Percentiles rank a stretch among this genome's conserved stretches.
phyloP scores from a whole-genome alignment of 148 eudicot genomes.

The Diospyros lotus region DNA sequence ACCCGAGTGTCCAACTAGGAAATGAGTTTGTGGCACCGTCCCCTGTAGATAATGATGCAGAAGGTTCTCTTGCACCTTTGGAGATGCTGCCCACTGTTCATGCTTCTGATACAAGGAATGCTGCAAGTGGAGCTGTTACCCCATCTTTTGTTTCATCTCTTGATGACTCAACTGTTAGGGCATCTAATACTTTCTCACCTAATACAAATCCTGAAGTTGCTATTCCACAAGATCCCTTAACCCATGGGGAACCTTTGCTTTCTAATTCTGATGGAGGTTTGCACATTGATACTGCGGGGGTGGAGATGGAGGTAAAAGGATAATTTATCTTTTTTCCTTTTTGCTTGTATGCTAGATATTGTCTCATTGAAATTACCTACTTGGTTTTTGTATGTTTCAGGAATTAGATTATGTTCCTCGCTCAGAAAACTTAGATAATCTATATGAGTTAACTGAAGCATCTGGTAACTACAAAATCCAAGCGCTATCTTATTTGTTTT shows the following conservation, averaged over 20 bases:
- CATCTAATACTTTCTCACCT: constrained; percentile 16
- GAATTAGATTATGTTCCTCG: constrained; percentile 38
- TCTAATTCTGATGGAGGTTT: constrained; percentile 15
- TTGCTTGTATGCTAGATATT: constrained; percentile 3
- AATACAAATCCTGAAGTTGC: constrained; percentile 13
- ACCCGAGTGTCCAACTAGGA: not conserved
- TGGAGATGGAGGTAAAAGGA: constrained; percentile 25
- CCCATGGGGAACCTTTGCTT: constrained; percentile 19
- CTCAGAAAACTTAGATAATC: constrained; percentile 29
- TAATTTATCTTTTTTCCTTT: not conserved
- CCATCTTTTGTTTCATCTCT: constrained; percentile 19
- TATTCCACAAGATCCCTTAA: constrained; percentile 17
- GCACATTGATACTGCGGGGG: constrained; percentile 5
- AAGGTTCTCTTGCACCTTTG: constrained; percentile 15
- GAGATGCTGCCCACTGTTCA: constrained; percentile 17
- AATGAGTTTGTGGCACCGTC: not conserved
- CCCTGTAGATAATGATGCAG: constrained; percentile 17
- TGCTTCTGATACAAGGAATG: constrained; percentile 20
- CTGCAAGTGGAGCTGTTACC: constrained; percentile 16
- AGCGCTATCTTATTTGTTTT: not conserved
- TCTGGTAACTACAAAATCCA: constrained; percentile 46
- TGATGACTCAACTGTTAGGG: constrained; percentile 17
- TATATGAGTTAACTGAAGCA: constrained; percentile 26
- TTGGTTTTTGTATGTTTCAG: constrained; percentile 33
- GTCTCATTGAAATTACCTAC: constrained; percentile 1